Percentiles rank a stretch among this genome's conserved stretches.
Evolutionary conservation across 116 monocot species (phyloP).

Genomic region (Phalaenopsis hybrid): DNA sequence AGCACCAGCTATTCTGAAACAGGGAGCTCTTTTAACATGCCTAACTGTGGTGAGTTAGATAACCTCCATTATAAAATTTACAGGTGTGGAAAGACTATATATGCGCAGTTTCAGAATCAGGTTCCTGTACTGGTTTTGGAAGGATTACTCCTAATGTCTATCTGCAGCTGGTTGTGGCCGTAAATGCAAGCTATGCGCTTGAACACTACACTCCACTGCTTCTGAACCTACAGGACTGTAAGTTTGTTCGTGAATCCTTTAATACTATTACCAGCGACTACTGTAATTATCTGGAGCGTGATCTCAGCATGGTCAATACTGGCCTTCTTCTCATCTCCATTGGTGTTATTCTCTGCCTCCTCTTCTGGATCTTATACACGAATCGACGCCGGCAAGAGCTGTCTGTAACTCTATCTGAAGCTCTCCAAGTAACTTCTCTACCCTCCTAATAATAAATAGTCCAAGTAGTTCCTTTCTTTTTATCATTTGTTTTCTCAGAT

Average conservation of each 20-base stretch:
- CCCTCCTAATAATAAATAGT: not conserved
- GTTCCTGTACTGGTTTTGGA: constrained; percentile 36
- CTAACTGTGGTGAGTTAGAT: not conserved
- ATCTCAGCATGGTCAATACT: constrained; percentile 44
- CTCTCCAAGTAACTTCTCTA: constrained; percentile 10
- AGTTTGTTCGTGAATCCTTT: constrained; percentile 75
- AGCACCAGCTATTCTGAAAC: no score
- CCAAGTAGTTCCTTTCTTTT: not conserved
- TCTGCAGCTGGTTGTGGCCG: constrained; percentile 43
- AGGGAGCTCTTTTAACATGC: no score
- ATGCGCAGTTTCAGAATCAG: constrained; percentile 44
- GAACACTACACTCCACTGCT: constrained; percentile 63
- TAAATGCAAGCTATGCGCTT: constrained; percentile 77
- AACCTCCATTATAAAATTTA: not conserved
- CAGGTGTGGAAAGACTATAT: constrained; percentile 77
- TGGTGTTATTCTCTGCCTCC: constrained; percentile 65
- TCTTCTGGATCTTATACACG: constrained; percentile 73
- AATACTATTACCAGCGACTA: constrained; percentile 40
- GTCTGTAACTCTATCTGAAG: constrained; percentile 36
- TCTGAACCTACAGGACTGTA: constrained; percentile 74
- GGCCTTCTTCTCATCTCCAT: constrained; percentile 55
- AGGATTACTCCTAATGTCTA: constrained; percentile 54
- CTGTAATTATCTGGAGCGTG: constrained; percentile 52
- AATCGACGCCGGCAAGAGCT: constrained; percentile 72
- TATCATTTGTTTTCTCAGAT: not conserved